Evolutionary conservation across 2,329 filamentous ascomycete species (phyloP).

Genomic region (Alternaria sp.): DNA sequence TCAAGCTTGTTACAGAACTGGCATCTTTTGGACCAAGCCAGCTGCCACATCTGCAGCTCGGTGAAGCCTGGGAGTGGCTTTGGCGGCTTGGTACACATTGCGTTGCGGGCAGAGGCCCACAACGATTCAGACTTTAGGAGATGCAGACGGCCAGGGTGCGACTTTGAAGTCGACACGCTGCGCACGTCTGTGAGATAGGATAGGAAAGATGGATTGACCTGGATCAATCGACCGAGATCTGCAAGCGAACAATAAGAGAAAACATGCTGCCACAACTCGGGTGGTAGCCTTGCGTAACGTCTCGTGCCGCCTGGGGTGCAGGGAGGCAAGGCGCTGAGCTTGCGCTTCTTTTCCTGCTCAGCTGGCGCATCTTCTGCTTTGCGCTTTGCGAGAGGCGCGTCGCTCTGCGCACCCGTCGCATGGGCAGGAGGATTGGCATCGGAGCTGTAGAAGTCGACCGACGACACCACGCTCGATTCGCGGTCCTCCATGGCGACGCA

Average conservation of each 20-base stretch:
- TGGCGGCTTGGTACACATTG: constrained; percentile 72
- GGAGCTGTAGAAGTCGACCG: constrained; percentile 49
- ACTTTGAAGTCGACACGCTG: constrained; percentile 43
- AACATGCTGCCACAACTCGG: constrained; percentile 74
- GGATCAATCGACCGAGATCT: constrained; percentile 70
- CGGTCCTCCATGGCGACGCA: constrained; percentile 44
- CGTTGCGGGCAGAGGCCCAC: constrained; percentile 74
- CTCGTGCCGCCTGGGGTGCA: constrained; percentile 27
- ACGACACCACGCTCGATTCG: constrained; percentile 47
- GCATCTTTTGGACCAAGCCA: constrained; percentile 70
- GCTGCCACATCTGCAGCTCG: constrained; percentile 79
- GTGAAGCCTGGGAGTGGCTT: constrained; percentile 69
- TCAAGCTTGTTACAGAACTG: constrained; percentile 69
- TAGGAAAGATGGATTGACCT: constrained; percentile 73
- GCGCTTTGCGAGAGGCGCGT: constrained; percentile 42
- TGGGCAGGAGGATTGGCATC: constrained; percentile 32
- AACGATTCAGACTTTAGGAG: constrained; percentile 69
- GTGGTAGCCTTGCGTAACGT: constrained; percentile 58
- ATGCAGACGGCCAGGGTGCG: constrained; percentile 44
- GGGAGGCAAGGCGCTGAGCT: constrained; percentile 30
- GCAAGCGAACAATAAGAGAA: constrained; percentile 72
- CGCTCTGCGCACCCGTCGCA: constrained; percentile 22
- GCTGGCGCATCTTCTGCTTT: constrained; percentile 43
- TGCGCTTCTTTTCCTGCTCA: constrained; percentile 47
- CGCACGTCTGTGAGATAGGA: constrained; percentile 52